A percentile compares a stretch with the other conserved stretches of the same genome.
Evolutionary conservation across 495 filamentous ascomycete genomes (phyloP).

Genomic region (Hyaloscypha hepaticicola): DNA sequence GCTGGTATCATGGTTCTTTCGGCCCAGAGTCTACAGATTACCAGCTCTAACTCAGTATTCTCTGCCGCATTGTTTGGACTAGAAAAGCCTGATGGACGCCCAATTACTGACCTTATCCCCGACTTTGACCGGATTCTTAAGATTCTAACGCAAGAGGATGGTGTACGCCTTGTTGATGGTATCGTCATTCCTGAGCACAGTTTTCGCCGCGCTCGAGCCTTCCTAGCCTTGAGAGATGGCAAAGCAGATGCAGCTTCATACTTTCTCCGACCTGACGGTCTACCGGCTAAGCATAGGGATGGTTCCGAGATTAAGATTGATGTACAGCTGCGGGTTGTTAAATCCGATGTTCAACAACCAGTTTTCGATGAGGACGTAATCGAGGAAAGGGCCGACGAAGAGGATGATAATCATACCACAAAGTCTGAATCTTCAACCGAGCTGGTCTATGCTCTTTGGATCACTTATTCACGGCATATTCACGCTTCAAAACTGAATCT

Average conservation of each 20-base stretch:
- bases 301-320: slow-evolving; percentile 90
- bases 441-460: slow-evolving; percentile 92
- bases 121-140: slow-evolving; percentile 80
- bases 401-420: slow-evolving; percentile 29
- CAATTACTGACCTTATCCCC: slow-evolving; percentile 78
- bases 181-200: slow-evolving; percentile 95
- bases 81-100: slow-evolving; percentile 73
- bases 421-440: slow-evolving; percentile 53
- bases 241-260: slow-evolving; percentile 70
- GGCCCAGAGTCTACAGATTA: slow-evolving; percentile 71
- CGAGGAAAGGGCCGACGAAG: slow-evolving; percentile 51
- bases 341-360: slow-evolving; percentile 62
- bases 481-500: slow-evolving; percentile 64
- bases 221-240: slow-evolving; percentile 78
- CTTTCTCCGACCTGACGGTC: slow-evolving; percentile 76
- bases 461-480: slow-evolving; percentile 91
- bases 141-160: slow-evolving; percentile 82
- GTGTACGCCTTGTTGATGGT: slow-evolving; percentile 80
- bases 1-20: slow-evolving; percentile 92
- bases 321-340: slow-evolving; percentile 92
- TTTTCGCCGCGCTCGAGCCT: slow-evolving; percentile 83
- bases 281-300: slow-evolving; percentile 84
- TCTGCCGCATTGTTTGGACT: slow-evolving; percentile 89
- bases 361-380: slow-evolving; percentile 45
- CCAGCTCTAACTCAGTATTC: slow-evolving; percentile 92